These are phyloP conservation scores for Colletotrichum sp. DNA, from an alignment of 2,329 filamentous ascomycete genomes.

Conservation along the genomic window DNA sequence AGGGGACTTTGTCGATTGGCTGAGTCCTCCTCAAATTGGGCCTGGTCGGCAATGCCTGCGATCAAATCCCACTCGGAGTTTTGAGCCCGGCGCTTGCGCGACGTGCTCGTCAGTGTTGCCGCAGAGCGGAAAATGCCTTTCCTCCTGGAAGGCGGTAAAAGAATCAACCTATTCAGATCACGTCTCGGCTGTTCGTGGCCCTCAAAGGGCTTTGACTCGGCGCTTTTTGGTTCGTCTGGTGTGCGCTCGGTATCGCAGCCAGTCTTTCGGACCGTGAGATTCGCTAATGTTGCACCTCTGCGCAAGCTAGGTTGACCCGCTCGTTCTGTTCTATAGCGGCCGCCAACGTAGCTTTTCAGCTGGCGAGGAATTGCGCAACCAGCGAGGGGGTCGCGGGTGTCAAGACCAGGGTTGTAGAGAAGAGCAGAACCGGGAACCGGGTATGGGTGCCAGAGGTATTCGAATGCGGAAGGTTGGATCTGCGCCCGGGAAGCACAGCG, in stretches of 20 bases:
- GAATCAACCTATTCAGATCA: neutral
- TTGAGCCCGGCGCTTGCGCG: slow-evolving; percentile 33
- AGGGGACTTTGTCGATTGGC: neutral
- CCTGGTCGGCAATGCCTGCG: slow-evolving; percentile 18
- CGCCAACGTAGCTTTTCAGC: neutral
- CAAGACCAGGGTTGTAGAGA: neutral
- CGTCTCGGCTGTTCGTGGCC: neutral
- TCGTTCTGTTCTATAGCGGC: neutral
- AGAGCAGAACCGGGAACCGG: neutral
- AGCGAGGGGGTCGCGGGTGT: neutral
- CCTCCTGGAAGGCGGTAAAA: neutral
- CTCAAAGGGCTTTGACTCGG: neutral
- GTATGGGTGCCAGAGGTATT: neutral
- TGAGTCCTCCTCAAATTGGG: neutral
- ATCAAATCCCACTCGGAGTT: slow-evolving; percentile 34
- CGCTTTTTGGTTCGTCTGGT: neutral
- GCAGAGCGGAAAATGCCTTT: neutral
- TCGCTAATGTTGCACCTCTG: neutral
- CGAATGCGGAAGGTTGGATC: neutral
- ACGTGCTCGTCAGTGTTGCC: neutral
- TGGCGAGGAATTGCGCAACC: neutral
- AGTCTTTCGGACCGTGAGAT: neutral
- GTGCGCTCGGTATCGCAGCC: neutral
- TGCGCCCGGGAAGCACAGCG: neutral
- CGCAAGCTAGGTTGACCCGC: neutral